Conservation (phyloP, 768 basidiomycete species). For the Trametes villosa region DNA sequence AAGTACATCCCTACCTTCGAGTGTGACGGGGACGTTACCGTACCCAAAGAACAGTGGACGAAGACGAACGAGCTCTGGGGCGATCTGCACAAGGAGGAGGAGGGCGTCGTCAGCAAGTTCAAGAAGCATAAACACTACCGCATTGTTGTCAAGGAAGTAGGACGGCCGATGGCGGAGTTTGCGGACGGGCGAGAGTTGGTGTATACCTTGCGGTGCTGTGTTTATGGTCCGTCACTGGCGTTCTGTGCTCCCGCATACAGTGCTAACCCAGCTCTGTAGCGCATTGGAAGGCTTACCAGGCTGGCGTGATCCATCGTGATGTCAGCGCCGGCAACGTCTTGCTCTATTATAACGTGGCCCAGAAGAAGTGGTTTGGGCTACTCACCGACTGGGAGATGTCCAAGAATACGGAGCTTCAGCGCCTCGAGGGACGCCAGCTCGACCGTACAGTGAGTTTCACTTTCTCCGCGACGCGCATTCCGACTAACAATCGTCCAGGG, state of each 20-base stretch:
- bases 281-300: not conserved
- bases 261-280: not conserved
- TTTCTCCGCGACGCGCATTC: not conserved
- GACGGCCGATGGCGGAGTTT: not conserved
- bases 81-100: not conserved
- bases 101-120: not conserved
- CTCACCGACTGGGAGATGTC: constrained; percentile 18
- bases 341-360: not conserved
- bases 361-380: not conserved
- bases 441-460: constrained; percentile 8
- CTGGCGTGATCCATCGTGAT: constrained; percentile 7
- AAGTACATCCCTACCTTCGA: not conserved
- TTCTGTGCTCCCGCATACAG: not conserved
- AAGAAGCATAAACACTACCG: constrained; percentile 19
- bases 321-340: constrained; percentile 17
- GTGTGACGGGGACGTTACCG: constrained; percentile 11
- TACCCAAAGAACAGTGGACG: not conserved
- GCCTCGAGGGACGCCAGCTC: not conserved
- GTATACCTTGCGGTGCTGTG: not conserved
- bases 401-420: not conserved
- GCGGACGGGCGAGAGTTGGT: not conserved
- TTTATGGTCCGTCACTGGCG: not conserved
- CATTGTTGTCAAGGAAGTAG: constrained; percentile 14
- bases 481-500: not conserved
- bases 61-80: not conserved